Conservation (phyloP, 345 rosid species). For the Raphanus raphanistrum region DNA sequence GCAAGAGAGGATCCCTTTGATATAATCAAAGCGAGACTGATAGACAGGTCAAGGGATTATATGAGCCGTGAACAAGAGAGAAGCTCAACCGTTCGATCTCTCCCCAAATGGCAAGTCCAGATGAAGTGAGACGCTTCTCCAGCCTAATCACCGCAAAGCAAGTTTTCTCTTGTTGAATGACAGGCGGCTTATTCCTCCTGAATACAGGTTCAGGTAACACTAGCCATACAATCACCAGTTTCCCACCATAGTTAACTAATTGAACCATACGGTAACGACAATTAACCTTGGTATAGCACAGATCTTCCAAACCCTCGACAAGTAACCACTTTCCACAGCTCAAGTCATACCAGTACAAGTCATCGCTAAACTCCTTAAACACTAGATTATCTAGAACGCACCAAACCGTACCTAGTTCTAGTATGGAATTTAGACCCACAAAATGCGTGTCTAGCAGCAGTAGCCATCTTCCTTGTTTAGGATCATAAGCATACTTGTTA, state of each 20-base stretch:
- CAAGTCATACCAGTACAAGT: not conserved
- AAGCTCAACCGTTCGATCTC: not conserved
- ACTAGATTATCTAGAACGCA: not conserved
- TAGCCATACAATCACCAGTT: not conserved
- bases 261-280: not conserved
- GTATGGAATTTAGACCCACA: not conserved
- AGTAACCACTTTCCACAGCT: not conserved
- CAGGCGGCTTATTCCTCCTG: not conserved
- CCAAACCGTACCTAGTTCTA: not conserved
- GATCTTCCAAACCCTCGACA: not conserved
- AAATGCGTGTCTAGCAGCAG: not conserved
- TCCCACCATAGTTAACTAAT: not conserved
- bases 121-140: not conserved
- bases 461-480: not conserved
- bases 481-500: not conserved
- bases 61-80: not conserved
- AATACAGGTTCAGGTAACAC: not conserved
- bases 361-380: not conserved
- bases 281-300: not conserved
- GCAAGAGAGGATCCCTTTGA: not conserved
- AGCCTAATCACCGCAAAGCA: not conserved
- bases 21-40: not conserved
- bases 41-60: not conserved
- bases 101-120: not conserved
- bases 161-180: not conserved